phyloP scores from a whole-genome alignment of 306 rosid species.

The Parietaria judaica region DNA sequence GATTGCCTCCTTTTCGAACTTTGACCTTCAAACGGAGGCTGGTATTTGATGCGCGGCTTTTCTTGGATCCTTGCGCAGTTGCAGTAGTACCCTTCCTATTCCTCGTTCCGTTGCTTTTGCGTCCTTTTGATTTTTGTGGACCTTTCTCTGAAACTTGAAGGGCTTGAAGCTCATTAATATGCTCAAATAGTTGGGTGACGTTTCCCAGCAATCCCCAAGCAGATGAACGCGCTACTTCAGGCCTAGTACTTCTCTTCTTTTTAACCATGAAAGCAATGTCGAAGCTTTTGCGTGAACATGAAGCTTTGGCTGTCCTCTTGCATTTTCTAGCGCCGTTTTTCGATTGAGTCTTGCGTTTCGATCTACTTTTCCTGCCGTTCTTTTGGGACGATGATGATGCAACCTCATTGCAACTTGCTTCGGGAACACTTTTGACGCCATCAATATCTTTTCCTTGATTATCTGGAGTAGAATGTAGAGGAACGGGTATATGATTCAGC shows the following conservation, averaged over 20 bases:
- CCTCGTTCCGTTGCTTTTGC: conserved; percentile 32
- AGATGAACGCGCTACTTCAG: conserved; percentile 71
- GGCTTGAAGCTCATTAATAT: conserved; percentile 35
- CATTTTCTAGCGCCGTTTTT: conserved; percentile 52
- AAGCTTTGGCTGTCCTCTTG: conserved; percentile 38
- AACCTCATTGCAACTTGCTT: conserved; percentile 29
- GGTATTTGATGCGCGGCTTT: conserved; percentile 32
- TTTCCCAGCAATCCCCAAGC: conserved; percentile 70
- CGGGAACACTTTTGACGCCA: conserved; percentile 35
- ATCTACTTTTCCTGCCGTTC: conserved; percentile 42
- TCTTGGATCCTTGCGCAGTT: conserved; percentile 36
- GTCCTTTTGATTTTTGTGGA: conserved; percentile 39
- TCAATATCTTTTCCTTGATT: conserved; percentile 36
- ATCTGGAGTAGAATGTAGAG: conserved; percentile 35
- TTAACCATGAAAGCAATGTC: conserved; percentile 35
- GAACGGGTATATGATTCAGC: conserved; percentile 27
- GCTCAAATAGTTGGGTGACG: conserved; percentile 45
- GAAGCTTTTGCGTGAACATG: conserved; percentile 26
- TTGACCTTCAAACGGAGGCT: conserved; percentile 76
- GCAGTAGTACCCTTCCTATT: conserved; percentile 39
- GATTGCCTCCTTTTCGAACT: conserved; percentile 50
- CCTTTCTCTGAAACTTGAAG: conserved; percentile 39
- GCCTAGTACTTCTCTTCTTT: conserved; percentile 74
- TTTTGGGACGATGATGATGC: conserved; percentile 40
- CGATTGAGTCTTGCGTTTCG: conserved; percentile 40